Base-by-base conservation (phyloP, 2,329 filamentous ascomycete genomes). In the Neonectria sp. region DNA sequence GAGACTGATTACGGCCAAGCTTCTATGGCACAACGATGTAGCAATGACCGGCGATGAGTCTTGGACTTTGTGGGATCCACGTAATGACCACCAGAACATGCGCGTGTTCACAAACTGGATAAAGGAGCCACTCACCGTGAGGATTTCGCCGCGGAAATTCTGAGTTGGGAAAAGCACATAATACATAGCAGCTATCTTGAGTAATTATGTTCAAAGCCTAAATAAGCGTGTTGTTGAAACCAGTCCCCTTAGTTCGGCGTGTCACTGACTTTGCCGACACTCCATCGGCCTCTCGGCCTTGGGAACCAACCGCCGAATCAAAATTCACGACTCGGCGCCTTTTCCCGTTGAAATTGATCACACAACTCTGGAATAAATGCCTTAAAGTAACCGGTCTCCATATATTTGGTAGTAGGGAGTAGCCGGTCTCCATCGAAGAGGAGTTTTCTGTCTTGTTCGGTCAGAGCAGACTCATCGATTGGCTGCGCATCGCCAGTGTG, bases 11-110 rank as follows among this genome's bases (percentile, higher is more conserved):
- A 73, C 88, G 8, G 81, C 84, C 0, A 81, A 81, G 2, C 68
- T 88, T 5, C 66, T 88, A 1, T 88, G 80, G 74, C 84, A 84
- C 53, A 88, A 87, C 68, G 85, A 88, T 62, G 64, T 86, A 4
- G 37, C 46, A 43, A 66, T 62, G 58, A 62, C 68, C 70, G 73
- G 45, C 6, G 58, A 66, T 21, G 63, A 66, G 29, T 53, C 46
- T 37, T 66, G 63, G 76, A 69, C 76, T 43, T 55, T 74, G 35
- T 79, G 76, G 76, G 73, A 78, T 31, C 67, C 71, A 7, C 35
- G 17, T 11, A 67, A 68, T 15, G 75, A 76, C 55, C 56, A 77
- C 52, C 61, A 68, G 27, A 66, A 58, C 15, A 66, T 66, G 63
- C 72, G 72, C 63, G 75, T 74, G 5, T 76, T 75, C 63, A 77